Evolutionary conservation across 1,139 yeast species (phyloP), one percentile per base, ranked within the genome.

Genomic region (Hemisphaericaspora xylofermentans): DNA sequence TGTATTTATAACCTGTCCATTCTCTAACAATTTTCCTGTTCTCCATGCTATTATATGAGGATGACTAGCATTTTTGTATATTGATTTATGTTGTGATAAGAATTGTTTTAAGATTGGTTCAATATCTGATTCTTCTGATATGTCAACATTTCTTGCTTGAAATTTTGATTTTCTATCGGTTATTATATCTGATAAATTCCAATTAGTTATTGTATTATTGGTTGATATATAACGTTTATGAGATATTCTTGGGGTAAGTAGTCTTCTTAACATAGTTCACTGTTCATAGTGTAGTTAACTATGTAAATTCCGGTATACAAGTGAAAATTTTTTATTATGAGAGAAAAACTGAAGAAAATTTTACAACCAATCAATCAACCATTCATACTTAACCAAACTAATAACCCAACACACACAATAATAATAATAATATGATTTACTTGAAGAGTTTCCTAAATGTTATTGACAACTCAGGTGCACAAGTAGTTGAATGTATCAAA

Each of bases 401-500:
- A 9, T n/a, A 4, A 4, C 21, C 9, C 13, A 9, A 16, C 35
- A 24, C 13, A 21, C 28, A 31, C 38, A 6, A 19, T 17, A 18
- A 34, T n/a, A 14, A 89, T n/a, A n/a, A n/a, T n/a, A n/a, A n/a
- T n/a, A n/a, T 89, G 98, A 80, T 89, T 44, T 88, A 88, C 66
- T 78, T 89, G 54, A 91, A 91, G 71, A 74, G 95, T n/a, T 74
- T 91, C 64, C 69, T 88, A 44, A 89, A 86, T 63, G 96, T 89
- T 50, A 85, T 91, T 48, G 98, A 91, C 68, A 91, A 89, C 74
- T 85, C 96, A 49, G 96, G 98, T 25, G 98, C 98, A 4, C 88
- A 86, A 60, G 69, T 89, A 45, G 98, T 87, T 18, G 98, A 93
- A 67, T 93, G 98, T 64, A 89, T 93, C 71, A 93, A 91, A 65